Percentiles rank a stretch among this genome's conserved stretches.
phyloP scores from a whole-genome alignment of 2,329 filamentous ascomycete species.

The Calonectria pauciramosa region DNA sequence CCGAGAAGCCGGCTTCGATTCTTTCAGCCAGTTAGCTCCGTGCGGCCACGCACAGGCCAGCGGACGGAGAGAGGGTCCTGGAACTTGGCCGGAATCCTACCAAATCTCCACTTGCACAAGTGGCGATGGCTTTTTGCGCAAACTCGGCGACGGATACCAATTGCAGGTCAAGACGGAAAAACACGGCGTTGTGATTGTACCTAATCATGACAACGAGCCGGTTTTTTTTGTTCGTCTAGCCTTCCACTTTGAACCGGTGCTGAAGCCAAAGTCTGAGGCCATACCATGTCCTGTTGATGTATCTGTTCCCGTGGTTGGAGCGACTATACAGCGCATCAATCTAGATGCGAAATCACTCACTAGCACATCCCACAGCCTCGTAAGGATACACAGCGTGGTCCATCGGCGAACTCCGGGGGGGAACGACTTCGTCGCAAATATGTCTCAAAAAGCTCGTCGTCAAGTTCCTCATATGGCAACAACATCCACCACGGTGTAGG shows the following conservation, averaged over 20 bases:
- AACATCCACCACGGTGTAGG: background rate
- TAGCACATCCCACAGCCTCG: background rate
- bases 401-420: background rate
- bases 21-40: background rate
- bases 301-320: background rate
- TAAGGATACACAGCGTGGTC: background rate
- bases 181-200: background rate
- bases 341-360: background rate
- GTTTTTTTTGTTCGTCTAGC: background rate
- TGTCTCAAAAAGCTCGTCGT: background rate
- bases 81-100: background rate
- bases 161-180: background rate
- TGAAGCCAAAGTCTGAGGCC: background rate
- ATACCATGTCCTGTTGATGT: background rate
- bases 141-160: background rate
- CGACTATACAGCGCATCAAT: background rate
- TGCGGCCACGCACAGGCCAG: background rate
- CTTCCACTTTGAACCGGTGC: background rate
- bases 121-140: background rate
- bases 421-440: too few relatives aligned
- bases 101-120: background rate
- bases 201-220: background rate
- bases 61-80: background rate
- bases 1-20: background rate
- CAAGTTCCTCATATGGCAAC: background rate